Percentiles rank a stretch among this genome's conserved stretches.
These are phyloP conservation scores for Colletotrichum graminicola DNA, from an alignment of 2,329 filamentous ascomycete species.

Conservation along the genomic window DNA sequence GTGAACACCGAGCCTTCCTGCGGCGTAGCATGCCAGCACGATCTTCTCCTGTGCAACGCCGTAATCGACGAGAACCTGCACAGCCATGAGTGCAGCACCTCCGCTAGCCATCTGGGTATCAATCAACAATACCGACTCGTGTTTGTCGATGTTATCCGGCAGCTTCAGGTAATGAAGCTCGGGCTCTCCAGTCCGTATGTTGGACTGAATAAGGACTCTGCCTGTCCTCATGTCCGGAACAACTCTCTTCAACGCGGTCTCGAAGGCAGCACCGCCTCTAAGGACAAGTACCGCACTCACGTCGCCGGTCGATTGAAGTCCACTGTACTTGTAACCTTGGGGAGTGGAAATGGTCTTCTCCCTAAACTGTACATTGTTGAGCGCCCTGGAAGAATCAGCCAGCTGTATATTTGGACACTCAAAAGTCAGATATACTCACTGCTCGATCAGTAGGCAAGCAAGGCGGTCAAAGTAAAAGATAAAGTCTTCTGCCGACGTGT, in stretches of 20 bases:
- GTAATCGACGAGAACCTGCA: slow-evolving; percentile 94
- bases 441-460: slow-evolving; percentile 85
- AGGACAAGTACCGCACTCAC: slow-evolving; percentile 90
- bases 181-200: slow-evolving; percentile 86
- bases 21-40: slow-evolving; percentile 92
- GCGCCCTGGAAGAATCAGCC: slow-evolving; percentile 64
- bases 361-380: slow-evolving; percentile 81
- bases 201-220: slow-evolving; percentile 90
- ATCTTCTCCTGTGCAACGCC: slow-evolving; percentile 87
- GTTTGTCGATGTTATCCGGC: slow-evolving; percentile 76
- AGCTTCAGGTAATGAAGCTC: slow-evolving; percentile 92
- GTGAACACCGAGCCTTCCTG: slow-evolving; percentile 85
- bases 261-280: slow-evolving; percentile 88
- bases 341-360: slow-evolving; percentile 77
- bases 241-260: slow-evolving; percentile 87
- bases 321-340: slow-evolving; percentile 75
- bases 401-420: neutral
- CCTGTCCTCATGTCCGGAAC: slow-evolving; percentile 94
- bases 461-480: slow-evolving; percentile 97
- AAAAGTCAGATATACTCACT: slow-evolving; percentile 58
- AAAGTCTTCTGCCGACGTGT: slow-evolving; percentile 87
- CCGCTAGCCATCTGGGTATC: slow-evolving; percentile 97
- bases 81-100: slow-evolving; percentile 89
- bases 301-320: slow-evolving; percentile 77
- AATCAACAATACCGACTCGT: slow-evolving; percentile 86